Evolutionary conservation across 495 filamentous ascomycete species (phyloP), one percentile per base, ranked within the genome.

Genomic region (Achaetomiella virescens): DNA sequence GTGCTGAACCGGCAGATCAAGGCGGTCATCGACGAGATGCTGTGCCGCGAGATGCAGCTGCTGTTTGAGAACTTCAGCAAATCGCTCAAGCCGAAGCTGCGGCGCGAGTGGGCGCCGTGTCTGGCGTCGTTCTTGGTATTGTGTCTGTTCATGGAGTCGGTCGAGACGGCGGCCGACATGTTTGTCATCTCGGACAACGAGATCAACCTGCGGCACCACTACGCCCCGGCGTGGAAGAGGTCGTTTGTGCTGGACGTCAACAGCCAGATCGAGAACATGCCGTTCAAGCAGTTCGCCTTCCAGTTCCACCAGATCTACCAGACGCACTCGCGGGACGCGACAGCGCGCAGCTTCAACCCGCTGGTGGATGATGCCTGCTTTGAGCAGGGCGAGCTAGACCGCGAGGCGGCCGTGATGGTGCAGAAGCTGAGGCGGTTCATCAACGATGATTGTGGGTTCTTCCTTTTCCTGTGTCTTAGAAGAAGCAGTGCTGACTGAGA

Each of bases 281-380:
- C 77, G 3, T 81, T 80, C 55, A 70, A 70, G 49, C 75, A 78
- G 68, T 76, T 77, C 52, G 75, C 71, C 11, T 75, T 74, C 47
- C 74, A 78, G 56, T 81, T 81, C 54, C 78, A 81, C 61, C 74
- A 78, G 55, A 71, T 79, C 42, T 81, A 80, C 54, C 72, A 75
- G 66, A 75, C 76, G 15, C 73, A 76, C 45, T 68, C 63, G 46
- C 62, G 72, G 31, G 76, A 79, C 44, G 68, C 67, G 0, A 66
- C 64, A 18, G 57, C 65, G 11, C 69, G 69, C 62, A 66, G 71
- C 25, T 78, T 77, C 55, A 78, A 78, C 49, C 75, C 75, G 17
- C 62, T 78, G 3, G 38, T 69, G 11, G 74, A 78, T 36, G 64
- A 67, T 7, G 58, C 47, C 6, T 53, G 64, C 36, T 49, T 71